These are phyloP conservation scores for Beauveria bassiana DNA, from an alignment of 2,329 filamentous ascomycete genomes.

Conservation along the genomic window DNA sequence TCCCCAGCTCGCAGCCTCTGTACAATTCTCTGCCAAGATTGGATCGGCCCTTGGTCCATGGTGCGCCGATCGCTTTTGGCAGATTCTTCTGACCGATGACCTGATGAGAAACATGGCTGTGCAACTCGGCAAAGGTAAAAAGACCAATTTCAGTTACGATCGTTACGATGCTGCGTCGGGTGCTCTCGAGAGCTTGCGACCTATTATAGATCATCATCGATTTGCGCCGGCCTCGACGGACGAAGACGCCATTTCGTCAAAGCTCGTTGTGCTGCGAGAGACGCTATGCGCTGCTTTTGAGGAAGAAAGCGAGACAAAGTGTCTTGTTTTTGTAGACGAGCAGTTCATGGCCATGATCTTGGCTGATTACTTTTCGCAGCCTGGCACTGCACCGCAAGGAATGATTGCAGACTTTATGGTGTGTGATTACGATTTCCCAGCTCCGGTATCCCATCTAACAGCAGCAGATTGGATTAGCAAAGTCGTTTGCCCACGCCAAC, in stretches of 20 bases:
- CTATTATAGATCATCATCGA: conserved; percentile 44
- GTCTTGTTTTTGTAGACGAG: conserved; percentile 82
- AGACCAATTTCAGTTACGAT: conserved; percentile 13
- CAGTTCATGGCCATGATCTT: conserved; percentile 71
- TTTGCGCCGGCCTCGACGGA: conserved; percentile 30
- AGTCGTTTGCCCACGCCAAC: conserved; percentile 39
- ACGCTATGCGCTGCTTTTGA: conserved; percentile 60
- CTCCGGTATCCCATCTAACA: not conserved
- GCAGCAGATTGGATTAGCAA: conserved; percentile 23
- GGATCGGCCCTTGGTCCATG: conserved; percentile 67
- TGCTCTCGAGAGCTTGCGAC: conserved; percentile 50
- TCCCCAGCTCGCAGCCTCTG: conserved; percentile 47
- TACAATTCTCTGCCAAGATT: conserved; percentile 45
- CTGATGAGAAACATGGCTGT: conserved; percentile 54
- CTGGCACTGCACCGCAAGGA: conserved; percentile 46
- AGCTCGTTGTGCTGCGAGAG: conserved; percentile 56
- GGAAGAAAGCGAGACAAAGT: conserved; percentile 41
- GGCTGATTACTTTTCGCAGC: conserved; percentile 54
- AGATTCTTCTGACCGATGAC: conserved; percentile 56
- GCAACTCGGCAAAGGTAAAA: conserved; percentile 35
- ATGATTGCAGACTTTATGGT: conserved; percentile 58
- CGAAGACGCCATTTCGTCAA: conserved; percentile 54
- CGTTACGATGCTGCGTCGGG: conserved; percentile 42
- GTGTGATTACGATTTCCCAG: conserved; percentile 17
- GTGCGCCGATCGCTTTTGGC: conserved; percentile 80